Percentiles rank a stretch among this genome's conserved stretches.
Conservation (phyloP, 768 basidiomycete species). For the Mycena alexandri region DNA sequence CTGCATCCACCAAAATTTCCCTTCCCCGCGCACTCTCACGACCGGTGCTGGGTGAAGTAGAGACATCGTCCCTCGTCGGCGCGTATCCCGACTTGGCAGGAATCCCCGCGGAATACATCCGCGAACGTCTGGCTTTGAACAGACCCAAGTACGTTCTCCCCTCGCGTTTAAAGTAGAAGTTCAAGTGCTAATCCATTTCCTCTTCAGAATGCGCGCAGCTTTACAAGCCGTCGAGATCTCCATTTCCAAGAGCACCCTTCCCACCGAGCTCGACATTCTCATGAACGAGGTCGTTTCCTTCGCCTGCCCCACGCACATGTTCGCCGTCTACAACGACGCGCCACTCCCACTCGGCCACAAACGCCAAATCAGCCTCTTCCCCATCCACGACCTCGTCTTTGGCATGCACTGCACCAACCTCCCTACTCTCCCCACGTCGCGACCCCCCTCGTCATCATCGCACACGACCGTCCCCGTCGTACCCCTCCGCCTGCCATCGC, state of each 20-base stretch:
- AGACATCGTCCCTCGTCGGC: conserved; percentile 22
- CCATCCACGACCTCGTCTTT: conserved; percentile 59
- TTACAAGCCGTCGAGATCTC: conserved; percentile 21
- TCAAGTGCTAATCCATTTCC: conserved; percentile 19
- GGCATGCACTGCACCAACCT: conserved; percentile 55
- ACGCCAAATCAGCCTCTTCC: conserved; percentile 51
- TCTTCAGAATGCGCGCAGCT: conserved; percentile 39
- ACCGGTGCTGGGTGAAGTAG: conserved; percentile 38
- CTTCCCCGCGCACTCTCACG: conserved; percentile 40
- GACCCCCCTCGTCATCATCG: conserved; percentile 13
- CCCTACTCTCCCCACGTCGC: conserved; percentile 47
- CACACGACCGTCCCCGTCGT: conserved; percentile 60
- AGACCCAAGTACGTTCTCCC: conserved; percentile 34
- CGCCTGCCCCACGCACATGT: conserved; percentile 48
- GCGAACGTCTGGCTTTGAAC: conserved; percentile 32
- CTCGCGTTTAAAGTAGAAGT: background rate
- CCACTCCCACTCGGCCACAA: conserved; percentile 36
- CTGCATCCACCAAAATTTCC: conserved; percentile 23
- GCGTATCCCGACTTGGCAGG: conserved; percentile 36
- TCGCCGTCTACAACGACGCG: conserved; percentile 51
- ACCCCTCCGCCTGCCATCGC: conserved; percentile 63
- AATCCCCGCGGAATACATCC: conserved; percentile 39
- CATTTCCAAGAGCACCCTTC: conserved; percentile 11
- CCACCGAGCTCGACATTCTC: conserved; percentile 44
- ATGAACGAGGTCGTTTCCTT: conserved; percentile 38